Evolutionary conservation across 1,284 basidiomycete genomes (phyloP), one percentile per base, ranked within the genome.

Genomic region (Grifola frondosa): DNA sequence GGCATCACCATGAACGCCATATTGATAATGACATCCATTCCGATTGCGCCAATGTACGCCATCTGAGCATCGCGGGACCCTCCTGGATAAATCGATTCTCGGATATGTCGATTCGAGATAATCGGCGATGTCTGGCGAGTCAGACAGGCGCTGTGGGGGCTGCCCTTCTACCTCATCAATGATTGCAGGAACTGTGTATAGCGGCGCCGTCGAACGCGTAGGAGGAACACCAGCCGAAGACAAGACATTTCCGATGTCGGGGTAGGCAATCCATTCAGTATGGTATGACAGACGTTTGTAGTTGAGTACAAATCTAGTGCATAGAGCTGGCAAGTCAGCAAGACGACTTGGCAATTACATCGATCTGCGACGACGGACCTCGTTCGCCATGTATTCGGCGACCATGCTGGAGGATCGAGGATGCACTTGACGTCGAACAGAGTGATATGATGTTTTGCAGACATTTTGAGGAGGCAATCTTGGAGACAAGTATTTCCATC

Each of bases 61-160:
- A 44, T 21, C 28, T 54, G 47, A 10, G 47, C 38, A 13, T 23
- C 38, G 5, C 26, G 44, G 3, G 59, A 52, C 17, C 51, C 54
- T 2, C 32, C 17, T 3, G 61, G 62, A 20, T 66, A 46, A 11
- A 67, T 48, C 13, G 40, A 34, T 2, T 21, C 63, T 54, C 1
- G 71, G 69, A 44, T 73, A 75, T 9, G 62, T 62, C 28, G 53
- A 48, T 42, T 75, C 74, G 37, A 76, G 65, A 37, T 74, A 74
- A 24, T 62, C 51, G 2, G 68, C 69, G 36, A 76, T 77, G n/a
- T 33, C 42, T 12, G 57, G 22, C 2, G 72, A 73, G 42, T 76
- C 71, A n/a, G 67, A 54, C 15, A 74, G 45, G 33, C 54, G 47
- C 1, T 48, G 40, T 3, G 24, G 38, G 13, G 16, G 17, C 3